Evolutionary conservation across 257 asterid species (phyloP).

Genomic region (Penstemon barbatus): DNA sequence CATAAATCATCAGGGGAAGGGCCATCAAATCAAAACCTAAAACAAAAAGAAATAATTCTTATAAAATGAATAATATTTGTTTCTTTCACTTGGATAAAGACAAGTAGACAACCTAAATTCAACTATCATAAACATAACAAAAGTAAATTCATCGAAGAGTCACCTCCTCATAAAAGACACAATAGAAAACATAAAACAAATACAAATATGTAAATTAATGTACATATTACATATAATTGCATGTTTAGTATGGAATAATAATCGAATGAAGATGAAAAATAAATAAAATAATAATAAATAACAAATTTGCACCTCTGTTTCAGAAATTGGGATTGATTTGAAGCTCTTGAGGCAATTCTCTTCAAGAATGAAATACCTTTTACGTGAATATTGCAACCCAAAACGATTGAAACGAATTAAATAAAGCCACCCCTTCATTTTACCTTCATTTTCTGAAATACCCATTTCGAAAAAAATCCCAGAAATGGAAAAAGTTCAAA

Average conservation of each 20-base stretch:
- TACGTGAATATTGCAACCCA: constrained; percentile 84
- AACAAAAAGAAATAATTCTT: background rate
- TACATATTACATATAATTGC: background rate
- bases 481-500: constrained; percentile 32
- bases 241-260: constrained; percentile 18
- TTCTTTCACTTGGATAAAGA: background rate
- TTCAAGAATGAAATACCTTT: constrained; percentile 77
- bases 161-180: background rate
- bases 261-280: background rate
- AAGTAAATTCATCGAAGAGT: constrained; percentile 8
- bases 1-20: background rate
- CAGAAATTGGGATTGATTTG: constrained; percentile 68
- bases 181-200: background rate
- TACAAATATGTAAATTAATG: background rate
- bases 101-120: constrained; percentile 1
- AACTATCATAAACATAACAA: constrained; percentile 11
- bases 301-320: constrained; percentile 46
- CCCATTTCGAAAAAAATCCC: constrained; percentile 33
- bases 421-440: constrained; percentile 89
- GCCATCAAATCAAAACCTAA: background rate
- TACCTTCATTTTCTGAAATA: constrained; percentile 54
- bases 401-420: constrained; percentile 72
- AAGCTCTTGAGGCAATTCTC: constrained; percentile 82
- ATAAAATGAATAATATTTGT: background rate
- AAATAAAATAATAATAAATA: background rate